These are phyloP conservation scores for Suillus subaureus DNA, from an alignment of 768 basidiomycete species.

Conservation along the genomic window DNA sequence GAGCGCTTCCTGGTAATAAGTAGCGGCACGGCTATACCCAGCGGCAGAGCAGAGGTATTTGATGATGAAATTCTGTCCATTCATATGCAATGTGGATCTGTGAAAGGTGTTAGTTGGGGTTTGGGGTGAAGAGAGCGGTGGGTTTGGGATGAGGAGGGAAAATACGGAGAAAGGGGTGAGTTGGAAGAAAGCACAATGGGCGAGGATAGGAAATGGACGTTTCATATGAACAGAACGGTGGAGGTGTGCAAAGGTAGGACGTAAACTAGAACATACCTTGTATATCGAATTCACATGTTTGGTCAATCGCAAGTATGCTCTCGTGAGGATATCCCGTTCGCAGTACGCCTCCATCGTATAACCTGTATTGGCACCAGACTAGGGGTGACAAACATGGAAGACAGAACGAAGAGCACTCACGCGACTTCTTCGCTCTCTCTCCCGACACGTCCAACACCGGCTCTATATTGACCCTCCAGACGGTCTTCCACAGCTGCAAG, in stretches of 20 bases:
- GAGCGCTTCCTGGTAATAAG: too few relatives aligned
- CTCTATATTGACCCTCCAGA: slow-evolving; percentile 88
- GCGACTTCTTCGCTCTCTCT: slow-evolving; percentile 93
- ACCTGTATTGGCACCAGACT: slow-evolving; percentile 46
- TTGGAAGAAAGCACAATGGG: too few relatives aligned
- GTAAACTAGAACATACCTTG: slow-evolving; percentile 51
- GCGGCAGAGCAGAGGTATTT: too few relatives aligned
- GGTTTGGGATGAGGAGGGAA: too few relatives aligned
- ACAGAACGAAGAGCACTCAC: slow-evolving; percentile 42
- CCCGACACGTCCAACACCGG: slow-evolving; percentile 82
- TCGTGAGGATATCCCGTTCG: slow-evolving; percentile 80
- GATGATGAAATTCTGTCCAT: too few relatives aligned
- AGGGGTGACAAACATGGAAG: not conserved
- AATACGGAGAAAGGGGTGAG: too few relatives aligned
- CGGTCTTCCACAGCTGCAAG: slow-evolving; percentile 76
- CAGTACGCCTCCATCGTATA: slow-evolving; percentile 85
- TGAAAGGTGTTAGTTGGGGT: too few relatives aligned
- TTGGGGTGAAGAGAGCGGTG: too few relatives aligned
- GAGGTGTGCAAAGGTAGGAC: not conserved
- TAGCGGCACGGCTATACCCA: too few relatives aligned
- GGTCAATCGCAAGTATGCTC: slow-evolving; percentile 80
- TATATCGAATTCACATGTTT: slow-evolving; percentile 91
- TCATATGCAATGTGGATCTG: too few relatives aligned
- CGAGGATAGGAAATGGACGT: too few relatives aligned
- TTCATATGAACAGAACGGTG: too few relatives aligned